Evolutionary conservation across 2,329 filamentous ascomycete genomes (phyloP), one percentile per base, ranked within the genome.

Genomic region (Penicillium paneum): DNA sequence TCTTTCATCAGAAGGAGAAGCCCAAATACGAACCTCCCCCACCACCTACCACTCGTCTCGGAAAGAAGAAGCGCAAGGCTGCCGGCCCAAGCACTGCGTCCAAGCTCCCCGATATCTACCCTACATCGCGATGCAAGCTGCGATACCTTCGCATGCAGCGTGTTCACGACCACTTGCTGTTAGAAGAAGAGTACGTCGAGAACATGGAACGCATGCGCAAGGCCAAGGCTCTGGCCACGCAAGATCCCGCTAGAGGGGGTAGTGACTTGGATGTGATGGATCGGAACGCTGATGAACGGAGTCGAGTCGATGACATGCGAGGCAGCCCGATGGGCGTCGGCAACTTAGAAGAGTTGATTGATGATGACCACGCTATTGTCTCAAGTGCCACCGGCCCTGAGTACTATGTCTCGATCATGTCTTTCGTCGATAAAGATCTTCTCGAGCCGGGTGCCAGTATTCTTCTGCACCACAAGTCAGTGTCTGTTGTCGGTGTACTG

Each of bases 381-480:
- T 97, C 92, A 17, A 96, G 91, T 73, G 95, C 94, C 0, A 97
- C 94, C 7, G 94, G 94, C 0, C 94, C 94, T 1, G 94, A 99
- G 75, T 99, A 96, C 82, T 99, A 97, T 74, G 94, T 99, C 63
- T 97, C 92, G 65, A 99, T 99, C 83, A 97, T 97, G 94, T 97
- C 93, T 52, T 99, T 99, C 69, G 94, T 99, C 63, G 94, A 99
- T 81, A 99, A 99, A 78, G 94, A 99, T 69, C 84, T 99, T 4
- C 83, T 99, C 40, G 94, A 99, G 76, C 94, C 94, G 1, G 95
- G 95, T 57, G 91, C 94, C 17, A 97, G 91, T 67, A 94, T 99
- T 45, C 80, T 99, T 45, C 80, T 99, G 55, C 94, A 99, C 70
- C 94, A 99, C 76, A 99, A 99, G 80, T 95, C 90, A 49, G 93